Base-by-base conservation (phyloP, 2,329 filamentous ascomycete genomes). In the Colletotrichum australisinense region DNA sequence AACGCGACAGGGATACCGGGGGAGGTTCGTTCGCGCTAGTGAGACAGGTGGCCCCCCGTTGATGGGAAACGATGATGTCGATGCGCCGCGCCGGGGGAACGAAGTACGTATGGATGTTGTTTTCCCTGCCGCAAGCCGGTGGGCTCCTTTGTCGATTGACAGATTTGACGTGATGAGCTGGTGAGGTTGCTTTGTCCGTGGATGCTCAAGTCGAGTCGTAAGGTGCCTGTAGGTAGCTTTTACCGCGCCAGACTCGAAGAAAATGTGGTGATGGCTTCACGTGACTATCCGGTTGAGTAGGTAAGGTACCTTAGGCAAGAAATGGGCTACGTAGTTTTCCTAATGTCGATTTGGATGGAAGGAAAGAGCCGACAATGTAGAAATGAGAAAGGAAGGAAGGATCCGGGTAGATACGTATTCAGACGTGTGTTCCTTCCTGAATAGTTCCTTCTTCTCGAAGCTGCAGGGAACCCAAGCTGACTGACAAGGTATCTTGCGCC, bases 21-120 rank as follows among this genome's bases (percentile, higher is more conserved):
- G 69, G 65, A 72, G 72, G 73, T 70, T 75, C 72, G 74, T 73
- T 74, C 68, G 73, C 74, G 74, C 72, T 75, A 75, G 74, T 75
- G 74, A 73, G 74, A 75, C 72, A 73, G 55, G 57, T 59, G 60
- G 70, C 56, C 63, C 66, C 71, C 71, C 62, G 60, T 73, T 73
- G 56, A 71, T 70, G 71, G 60, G 71, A 70, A 73, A 73, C 71
- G 67, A 73, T 73, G 67, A 73, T 73, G 71, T 73, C 71, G 71
- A 73, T 73, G 67, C 67, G 66, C 66, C 69, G 70, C 60, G 60
- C 59, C 70, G 53, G 70, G 55, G 66, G 66, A 42, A 38, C 19
- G 49, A 30, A 46, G 62, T 46, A 22, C 1, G 22, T 52, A 32
- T 12, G 63, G 35, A 32, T 60, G 22, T 28, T 46, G 26, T 46